A percentile compares a stretch with the other conserved stretches of the same genome.
These are phyloP conservation scores for Venturia asperata DNA, from an alignment of 2,329 filamentous ascomycete genomes.

Conservation along the genomic window DNA sequence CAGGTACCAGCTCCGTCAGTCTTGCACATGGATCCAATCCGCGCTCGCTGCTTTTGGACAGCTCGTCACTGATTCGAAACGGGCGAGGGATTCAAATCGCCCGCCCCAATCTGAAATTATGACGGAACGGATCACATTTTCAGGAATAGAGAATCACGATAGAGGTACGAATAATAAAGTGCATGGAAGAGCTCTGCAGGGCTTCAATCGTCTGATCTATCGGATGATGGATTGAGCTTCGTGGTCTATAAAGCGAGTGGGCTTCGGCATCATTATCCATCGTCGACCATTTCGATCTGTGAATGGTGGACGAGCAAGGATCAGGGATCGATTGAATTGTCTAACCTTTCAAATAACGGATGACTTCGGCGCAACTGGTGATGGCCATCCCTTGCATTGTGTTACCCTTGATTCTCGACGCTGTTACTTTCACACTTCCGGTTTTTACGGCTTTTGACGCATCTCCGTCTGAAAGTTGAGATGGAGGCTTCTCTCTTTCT, in stretches of 20 bases:
- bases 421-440: not conserved
- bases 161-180: not conserved
- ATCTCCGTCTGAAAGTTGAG: no score
- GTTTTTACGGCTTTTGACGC: no score
- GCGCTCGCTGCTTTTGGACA: conserved; percentile 5
- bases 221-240: not conserved
- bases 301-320: not conserved
- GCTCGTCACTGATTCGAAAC: not conserved
- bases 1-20: conserved; percentile 2
- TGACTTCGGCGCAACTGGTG: not conserved
- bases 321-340: not conserved
- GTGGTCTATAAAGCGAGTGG: not conserved
- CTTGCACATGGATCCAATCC: not conserved
- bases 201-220: not conserved
- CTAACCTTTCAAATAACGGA: not conserved
- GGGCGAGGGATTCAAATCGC: not conserved
- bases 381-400: not conserved
- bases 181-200: not conserved
- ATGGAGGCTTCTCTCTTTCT: no score
- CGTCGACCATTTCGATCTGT: not conserved
- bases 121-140: not conserved
- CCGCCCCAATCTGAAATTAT: not conserved
- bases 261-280: not conserved
- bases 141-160: not conserved
- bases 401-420: not conserved